Conservation (phyloP, 208 protist genomes). For the Acanthamoeba quina region DNA sequence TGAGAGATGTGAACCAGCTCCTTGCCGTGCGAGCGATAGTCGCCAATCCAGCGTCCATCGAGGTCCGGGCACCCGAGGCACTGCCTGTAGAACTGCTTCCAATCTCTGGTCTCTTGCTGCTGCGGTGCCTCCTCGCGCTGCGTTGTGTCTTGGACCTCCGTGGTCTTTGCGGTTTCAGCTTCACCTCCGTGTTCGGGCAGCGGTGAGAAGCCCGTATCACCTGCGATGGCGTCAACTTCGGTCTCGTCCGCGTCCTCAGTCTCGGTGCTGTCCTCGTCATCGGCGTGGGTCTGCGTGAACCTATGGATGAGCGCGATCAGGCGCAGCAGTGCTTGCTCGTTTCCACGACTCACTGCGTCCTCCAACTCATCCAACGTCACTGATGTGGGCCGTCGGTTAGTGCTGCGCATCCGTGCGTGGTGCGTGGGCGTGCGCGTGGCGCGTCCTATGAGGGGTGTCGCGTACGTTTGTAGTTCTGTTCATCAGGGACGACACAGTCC, state of each 20-base stretch:
- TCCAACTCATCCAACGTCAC: slow-evolving; percentile 24
- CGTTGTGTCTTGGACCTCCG: not conserved
- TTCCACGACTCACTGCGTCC: not conserved
- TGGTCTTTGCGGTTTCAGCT: not conserved
- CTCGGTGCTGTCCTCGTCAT: not conserved
- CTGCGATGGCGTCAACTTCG: not conserved
- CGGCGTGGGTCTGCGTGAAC: not conserved
- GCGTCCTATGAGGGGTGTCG: not conserved
- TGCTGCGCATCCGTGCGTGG: not conserved
- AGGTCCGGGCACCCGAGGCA: not conserved
- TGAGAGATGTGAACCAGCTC: slow-evolving; percentile 41
- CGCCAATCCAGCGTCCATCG: slow-evolving; percentile 8
- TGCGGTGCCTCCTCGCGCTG: not conserved
- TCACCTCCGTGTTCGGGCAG: not conserved
- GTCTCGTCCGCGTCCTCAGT: not conserved
- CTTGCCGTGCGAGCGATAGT: slow-evolving; percentile 56
- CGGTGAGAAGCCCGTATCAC: not conserved
- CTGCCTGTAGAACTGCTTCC: slow-evolving; percentile 58
- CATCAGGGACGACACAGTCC: not conserved
- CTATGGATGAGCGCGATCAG: slow-evolving; percentile 2
- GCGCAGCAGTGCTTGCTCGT: slow-evolving; percentile 10
- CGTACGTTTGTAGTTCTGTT: slow-evolving; percentile 39
- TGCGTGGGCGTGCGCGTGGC: too few species aligned
- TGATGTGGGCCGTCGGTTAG: not conserved
- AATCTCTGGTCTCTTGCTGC: not conserved